These are phyloP conservation scores for Symbiodinium pilosum DNA, from an alignment of 73 alveolate genomes.

Conservation along the genomic window DNA sequence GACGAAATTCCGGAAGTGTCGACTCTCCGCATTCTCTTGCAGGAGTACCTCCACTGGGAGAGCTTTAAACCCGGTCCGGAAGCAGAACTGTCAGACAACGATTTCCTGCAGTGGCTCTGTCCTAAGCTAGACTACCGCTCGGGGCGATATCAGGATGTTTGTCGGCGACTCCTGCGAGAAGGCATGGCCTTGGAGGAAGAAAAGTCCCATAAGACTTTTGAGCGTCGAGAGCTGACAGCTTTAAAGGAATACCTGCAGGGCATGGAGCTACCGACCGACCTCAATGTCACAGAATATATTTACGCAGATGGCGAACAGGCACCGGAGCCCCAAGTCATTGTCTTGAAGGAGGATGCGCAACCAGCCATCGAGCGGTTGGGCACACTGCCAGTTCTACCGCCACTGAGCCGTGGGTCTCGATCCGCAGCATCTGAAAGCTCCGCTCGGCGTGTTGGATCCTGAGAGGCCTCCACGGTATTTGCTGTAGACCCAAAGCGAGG, in stretches of 20 bases:
- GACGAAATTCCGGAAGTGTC: neutral
- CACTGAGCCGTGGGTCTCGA: no score
- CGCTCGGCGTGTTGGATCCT: no score
- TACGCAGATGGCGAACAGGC: slow-evolving; percentile 1
- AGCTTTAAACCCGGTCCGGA: neutral
- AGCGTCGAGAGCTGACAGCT: neutral
- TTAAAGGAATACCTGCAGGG: neutral
- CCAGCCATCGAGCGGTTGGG: no score
- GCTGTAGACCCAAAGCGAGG: no score
- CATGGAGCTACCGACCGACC: neutral
- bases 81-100: neutral
- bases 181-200: neutral
- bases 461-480: no score
- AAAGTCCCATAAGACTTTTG: neutral
- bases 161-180: neutral
- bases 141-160: neutral
- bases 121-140: neutral
- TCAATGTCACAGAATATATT: neutral
- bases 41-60: neutral
- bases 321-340: neutral
- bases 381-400: no score
- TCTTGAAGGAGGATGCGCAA: neutral
- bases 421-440: no score
- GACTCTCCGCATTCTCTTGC: neutral
- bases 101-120: neutral